phyloP scores from a whole-genome alignment of 177 flowering plant genomes.

The Tripterygium wilfordii region DNA sequence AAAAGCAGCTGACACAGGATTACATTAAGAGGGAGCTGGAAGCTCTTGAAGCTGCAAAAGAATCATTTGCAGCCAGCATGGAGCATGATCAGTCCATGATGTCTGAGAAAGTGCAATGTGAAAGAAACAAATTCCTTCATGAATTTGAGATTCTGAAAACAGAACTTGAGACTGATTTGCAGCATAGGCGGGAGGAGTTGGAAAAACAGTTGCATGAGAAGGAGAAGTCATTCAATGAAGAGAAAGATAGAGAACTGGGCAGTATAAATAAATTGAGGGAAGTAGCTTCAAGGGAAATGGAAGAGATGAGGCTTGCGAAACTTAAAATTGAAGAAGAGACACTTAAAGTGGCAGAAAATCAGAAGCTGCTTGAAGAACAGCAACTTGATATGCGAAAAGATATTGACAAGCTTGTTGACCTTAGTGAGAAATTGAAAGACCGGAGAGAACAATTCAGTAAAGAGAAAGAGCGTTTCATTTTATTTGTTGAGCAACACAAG shows the following conservation, averaged over 20 bases:
- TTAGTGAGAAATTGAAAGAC: conserved; percentile 48
- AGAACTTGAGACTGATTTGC: conserved; percentile 48
- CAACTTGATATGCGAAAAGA: conserved; percentile 47
- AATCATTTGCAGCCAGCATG: conserved; percentile 53
- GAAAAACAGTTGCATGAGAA: conserved; percentile 39
- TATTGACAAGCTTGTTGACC: conserved; percentile 49
- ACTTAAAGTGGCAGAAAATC: conserved; percentile 37
- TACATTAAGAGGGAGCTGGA: conserved; percentile 45
- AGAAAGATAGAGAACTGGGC: conserved; percentile 36
- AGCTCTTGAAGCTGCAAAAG: conserved; percentile 43
- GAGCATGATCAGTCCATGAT: conserved; percentile 43
- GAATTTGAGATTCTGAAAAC: conserved; percentile 46
- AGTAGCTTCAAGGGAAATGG: conserved; percentile 51
- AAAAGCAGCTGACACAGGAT: conserved; percentile 34
- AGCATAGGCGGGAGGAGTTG: conserved; percentile 35
- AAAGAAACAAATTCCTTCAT: conserved; percentile 40
- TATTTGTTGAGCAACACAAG: conserved; percentile 46
- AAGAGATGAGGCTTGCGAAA: conserved; percentile 50
- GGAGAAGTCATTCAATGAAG: conserved; percentile 45
- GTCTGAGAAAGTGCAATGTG: conserved; percentile 42
- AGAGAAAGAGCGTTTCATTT: conserved; percentile 60
- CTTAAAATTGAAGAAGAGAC: conserved; percentile 43
- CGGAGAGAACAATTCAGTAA: conserved; percentile 48
- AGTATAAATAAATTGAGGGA: conserved; percentile 49
- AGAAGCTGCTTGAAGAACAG: conserved; percentile 39